Conservation (phyloP, 805 yeast genomes). For the Candida tammaniensis region DNA sequence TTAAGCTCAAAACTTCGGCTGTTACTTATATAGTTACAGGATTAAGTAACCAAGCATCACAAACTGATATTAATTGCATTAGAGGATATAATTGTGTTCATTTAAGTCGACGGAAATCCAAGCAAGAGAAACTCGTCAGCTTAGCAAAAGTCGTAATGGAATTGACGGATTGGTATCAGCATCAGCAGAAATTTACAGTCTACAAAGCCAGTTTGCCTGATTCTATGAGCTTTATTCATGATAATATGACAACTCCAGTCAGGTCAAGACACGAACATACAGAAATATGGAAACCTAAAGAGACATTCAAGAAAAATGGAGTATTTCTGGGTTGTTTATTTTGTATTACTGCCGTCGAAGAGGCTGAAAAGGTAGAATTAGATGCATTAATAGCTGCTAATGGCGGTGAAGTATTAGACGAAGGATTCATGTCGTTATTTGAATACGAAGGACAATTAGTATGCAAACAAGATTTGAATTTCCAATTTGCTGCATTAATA, state of each 20-base stretch:
- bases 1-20: slow-evolving; percentile 30
- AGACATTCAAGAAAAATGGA: background rate
- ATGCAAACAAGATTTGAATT: slow-evolving; percentile 14
- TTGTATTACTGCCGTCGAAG: slow-evolving; percentile 37
- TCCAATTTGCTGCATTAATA: slow-evolving; percentile 63
- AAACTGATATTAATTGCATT: slow-evolving; percentile 45
- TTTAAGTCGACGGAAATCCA: slow-evolving; percentile 18
- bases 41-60: slow-evolving; percentile 21
- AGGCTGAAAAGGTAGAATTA: slow-evolving; percentile 8
- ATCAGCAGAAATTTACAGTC: slow-evolving; percentile 28
- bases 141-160: slow-evolving; percentile 39
- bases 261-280: slow-evolving; percentile 13
- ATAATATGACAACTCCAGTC: slow-evolving; percentile 13
- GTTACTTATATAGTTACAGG: slow-evolving; percentile 46
- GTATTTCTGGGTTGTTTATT: slow-evolving; percentile 25
- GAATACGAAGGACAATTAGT: slow-evolving; percentile 12
- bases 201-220: slow-evolving; percentile 15
- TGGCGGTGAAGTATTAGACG: slow-evolving; percentile 32
- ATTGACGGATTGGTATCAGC: slow-evolving; percentile 35
- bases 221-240: slow-evolving; percentile 9
- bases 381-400: slow-evolving; percentile 3
- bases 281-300: no score
- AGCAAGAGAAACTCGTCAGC: slow-evolving; percentile 20
- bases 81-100: slow-evolving; percentile 58
- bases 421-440: slow-evolving; percentile 31